phyloP scores from a whole-genome alignment of 805 yeast genomes.

The Saturnispora sanitii region DNA sequence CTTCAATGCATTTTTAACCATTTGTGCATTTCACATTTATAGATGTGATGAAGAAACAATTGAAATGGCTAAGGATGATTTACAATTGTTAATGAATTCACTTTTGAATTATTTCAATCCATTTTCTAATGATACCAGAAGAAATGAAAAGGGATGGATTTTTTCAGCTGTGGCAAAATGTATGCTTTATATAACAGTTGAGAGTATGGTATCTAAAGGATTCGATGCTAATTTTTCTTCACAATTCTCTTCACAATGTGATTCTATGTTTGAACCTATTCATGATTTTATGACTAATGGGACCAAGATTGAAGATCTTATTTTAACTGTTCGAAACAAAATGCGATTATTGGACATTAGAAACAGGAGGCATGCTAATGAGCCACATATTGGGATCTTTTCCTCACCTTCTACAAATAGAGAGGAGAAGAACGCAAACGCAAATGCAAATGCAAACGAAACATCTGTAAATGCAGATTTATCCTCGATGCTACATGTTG shows the following conservation, averaged over 20 bases:
- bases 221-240: neutral
- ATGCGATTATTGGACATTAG: neutral
- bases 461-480: no score
- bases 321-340: slow-evolving; percentile 4
- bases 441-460: neutral
- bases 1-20: slow-evolving; percentile 24
- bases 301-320: slow-evolving; percentile 4
- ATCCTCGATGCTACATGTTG: slow-evolving; percentile 1
- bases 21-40: slow-evolving; percentile 22
- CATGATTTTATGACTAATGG: slow-evolving; percentile 1
- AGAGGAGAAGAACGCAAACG: no score
- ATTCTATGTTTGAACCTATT: slow-evolving; percentile 1
- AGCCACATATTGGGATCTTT: no score
- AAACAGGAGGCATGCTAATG: no score
- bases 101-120: slow-evolving; percentile 14
- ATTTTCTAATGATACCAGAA: slow-evolving; percentile 7
- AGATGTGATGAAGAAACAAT: slow-evolving; percentile 12
- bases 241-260: slow-evolving; percentile 1
- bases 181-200: slow-evolving; percentile 19
- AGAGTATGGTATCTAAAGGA: neutral
- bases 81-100: slow-evolving; percentile 18
- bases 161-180: slow-evolving; percentile 15
- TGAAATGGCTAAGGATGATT: slow-evolving; percentile 16
- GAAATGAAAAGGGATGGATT: slow-evolving; percentile 14
- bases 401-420: no score